A percentile compares a stretch with the other conserved stretches of the same genome.
These are phyloP conservation scores for Xylaria bambusicola DNA, from an alignment of 495 filamentous ascomycete genomes.

Conservation along the genomic window DNA sequence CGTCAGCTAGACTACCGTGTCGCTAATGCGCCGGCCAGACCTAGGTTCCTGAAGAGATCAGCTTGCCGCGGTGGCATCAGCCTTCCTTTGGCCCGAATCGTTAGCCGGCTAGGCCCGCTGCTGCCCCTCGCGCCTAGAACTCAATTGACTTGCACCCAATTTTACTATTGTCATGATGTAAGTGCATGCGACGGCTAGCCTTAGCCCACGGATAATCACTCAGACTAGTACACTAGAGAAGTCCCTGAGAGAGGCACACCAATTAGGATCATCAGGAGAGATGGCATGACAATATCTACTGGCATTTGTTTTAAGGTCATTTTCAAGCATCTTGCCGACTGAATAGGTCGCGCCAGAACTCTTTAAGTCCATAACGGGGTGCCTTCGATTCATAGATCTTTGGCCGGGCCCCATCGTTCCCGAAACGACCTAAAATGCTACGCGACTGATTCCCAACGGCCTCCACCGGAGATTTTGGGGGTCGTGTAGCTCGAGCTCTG, in stretches of 20 bases:
- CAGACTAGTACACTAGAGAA: too few relatives aligned
- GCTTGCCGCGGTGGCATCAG: constrained; percentile 5
- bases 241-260: background rate
- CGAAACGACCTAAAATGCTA: constrained; percentile 46
- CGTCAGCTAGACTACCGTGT: too few relatives aligned
- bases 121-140: background rate
- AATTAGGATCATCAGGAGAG: background rate
- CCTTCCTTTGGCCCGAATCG: constrained; percentile 16
- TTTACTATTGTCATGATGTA: too few relatives aligned
- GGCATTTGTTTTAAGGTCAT: too few relatives aligned
- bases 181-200: too few relatives aligned
- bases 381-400: constrained; percentile 71
- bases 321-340: constrained; percentile 14
- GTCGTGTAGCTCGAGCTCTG: constrained; percentile 62
- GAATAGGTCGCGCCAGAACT: constrained; percentile 85
- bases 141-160: too few relatives aligned
- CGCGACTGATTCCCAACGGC: constrained; percentile 27
- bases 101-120: constrained; percentile 11
- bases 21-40: constrained; percentile 4
- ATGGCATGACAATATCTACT: background rate
- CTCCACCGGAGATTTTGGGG: constrained; percentile 41
- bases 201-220: too few relatives aligned
- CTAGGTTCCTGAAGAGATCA: background rate
- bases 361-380: constrained; percentile 78
- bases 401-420: constrained; percentile 48